Base-by-base conservation (phyloP, 2,329 filamentous ascomycete genomes). In the Penicillium palitans region DNA sequence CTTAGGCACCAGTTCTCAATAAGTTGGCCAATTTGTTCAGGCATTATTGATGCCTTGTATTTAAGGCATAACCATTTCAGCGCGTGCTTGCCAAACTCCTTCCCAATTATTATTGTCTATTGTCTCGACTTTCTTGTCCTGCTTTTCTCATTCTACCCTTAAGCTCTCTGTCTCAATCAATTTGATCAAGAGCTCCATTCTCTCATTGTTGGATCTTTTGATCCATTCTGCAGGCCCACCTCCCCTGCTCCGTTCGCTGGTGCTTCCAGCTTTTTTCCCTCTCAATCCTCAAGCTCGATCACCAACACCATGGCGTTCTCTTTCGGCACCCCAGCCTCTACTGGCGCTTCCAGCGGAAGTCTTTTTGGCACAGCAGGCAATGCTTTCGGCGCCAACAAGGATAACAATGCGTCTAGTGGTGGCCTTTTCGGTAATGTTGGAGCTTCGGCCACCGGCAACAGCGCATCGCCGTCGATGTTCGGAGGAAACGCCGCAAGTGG, bases 361-460 rank as follows among this genome's bases (percentile, higher is more conserved):
- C 56, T 76, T 9, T 77, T 77, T 57, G 72, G 74, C 15, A 64
- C 72, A 37, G 66, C 71, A 48, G 69, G 66, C 54, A 69, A 64
- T 51, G 52, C 65, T 9, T 75, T 75, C 56, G 74, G 71, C 31
- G 67, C 66, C 58, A 72, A 69, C 52, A 65, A 66, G 46, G 70
- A 62, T 51, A 64, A n/a, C 59, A 63, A 72, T 46, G 69, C 66
- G 57, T 54, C 69, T 29, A 59, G 63, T 40, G 71, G 72, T 57
- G 66, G 70, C 49, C 69, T 79, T 37, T 80, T 80, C 67, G 78
- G 78, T 55, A 77, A 74, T 66, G 66, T 72, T 66, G 71, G 73
- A 67, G 67, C 71, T 65, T 64, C 74, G 46, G 63, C 74, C 19
- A 66, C 62, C 46, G 60, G 59, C 53, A 69, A 69, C 57, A 68